phyloP scores from a whole-genome alignment of 768 basidiomycete genomes.

The Rubroboletus satanas region DNA sequence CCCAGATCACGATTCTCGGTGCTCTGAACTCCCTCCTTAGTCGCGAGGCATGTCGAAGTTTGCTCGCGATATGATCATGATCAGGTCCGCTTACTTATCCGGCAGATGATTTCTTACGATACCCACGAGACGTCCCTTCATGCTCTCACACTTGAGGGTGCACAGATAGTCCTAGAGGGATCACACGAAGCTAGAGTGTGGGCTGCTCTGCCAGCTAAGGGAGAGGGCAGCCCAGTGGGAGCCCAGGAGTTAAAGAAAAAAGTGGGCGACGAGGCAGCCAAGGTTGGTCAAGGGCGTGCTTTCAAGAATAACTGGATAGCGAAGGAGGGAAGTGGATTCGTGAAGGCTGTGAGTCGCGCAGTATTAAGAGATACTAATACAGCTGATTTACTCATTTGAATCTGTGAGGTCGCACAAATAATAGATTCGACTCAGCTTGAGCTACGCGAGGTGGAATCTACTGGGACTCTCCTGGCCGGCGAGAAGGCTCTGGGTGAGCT shows the following conservation, averaged over 20 bases:
- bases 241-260: constrained; percentile 64
- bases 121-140: constrained; percentile 74
- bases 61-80: constrained; percentile 1
- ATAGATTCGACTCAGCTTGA: constrained; percentile 73
- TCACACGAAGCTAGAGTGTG: constrained; percentile 97
- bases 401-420: constrained; percentile 56
- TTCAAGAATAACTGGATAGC: constrained; percentile 97
- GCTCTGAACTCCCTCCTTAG: constrained; percentile 87
- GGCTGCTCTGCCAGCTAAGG: constrained; percentile 72
- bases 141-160: constrained; percentile 78
- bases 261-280: constrained; percentile 85
- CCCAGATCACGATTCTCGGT: constrained; percentile 81
- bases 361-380: neutral
- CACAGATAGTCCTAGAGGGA: constrained; percentile 70
- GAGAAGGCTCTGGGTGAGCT: constrained; percentile 85
- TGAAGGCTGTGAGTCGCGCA: constrained; percentile 66
- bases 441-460: constrained; percentile 65
- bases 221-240: constrained; percentile 62
- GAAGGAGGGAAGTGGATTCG: constrained; percentile 84
- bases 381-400: constrained; percentile 2
- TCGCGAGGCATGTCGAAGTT: constrained; percentile 60
- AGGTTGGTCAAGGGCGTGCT: constrained; percentile 91
- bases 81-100: constrained; percentile 12
- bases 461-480: constrained; percentile 67
- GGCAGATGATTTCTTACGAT: constrained; percentile 79